phyloP scores from a whole-genome alignment of 1,284 basidiomycete species.

The Chondrostereum purpureum region DNA sequence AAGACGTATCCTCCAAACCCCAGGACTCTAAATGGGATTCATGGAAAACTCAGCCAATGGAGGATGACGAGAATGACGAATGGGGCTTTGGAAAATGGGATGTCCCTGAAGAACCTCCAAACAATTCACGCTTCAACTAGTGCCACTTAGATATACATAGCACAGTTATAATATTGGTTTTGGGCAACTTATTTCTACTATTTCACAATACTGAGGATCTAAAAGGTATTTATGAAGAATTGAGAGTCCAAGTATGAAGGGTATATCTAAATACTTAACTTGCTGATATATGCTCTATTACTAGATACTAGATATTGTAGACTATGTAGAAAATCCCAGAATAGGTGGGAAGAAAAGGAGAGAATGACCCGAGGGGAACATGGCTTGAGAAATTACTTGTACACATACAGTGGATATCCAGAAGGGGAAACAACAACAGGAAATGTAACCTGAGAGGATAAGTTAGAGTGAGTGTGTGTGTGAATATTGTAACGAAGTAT shows the following conservation, averaged over 20 bases:
- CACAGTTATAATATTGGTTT: too few relatives aligned
- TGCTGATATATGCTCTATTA: not conserved
- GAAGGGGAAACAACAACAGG: not conserved
- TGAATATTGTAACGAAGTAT: constrained; percentile 6
- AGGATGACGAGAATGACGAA: constrained; percentile 18
- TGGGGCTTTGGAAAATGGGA: constrained; percentile 40
- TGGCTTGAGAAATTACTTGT: too few relatives aligned
- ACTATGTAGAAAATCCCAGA: not conserved
- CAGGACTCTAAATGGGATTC: constrained; percentile 27
- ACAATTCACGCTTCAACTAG: too few relatives aligned
- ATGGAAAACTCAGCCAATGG: constrained; percentile 30
- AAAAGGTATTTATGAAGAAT: too few relatives aligned
- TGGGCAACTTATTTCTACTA: too few relatives aligned
- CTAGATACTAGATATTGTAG: not conserved
- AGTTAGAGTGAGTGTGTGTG: too few relatives aligned
- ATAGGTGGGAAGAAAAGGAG: not conserved
- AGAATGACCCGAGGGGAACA: not conserved
- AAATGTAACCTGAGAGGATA: too few relatives aligned
- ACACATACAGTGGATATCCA: not conserved
- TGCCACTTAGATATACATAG: too few relatives aligned
- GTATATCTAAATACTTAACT: constrained; percentile 7
- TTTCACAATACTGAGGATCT: too few relatives aligned
- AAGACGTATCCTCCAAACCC: not conserved
- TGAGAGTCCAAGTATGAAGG: constrained; percentile 4
- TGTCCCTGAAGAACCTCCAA: too few relatives aligned